Evolutionary conservation across 805 yeast genomes (phyloP).

Genomic region (Candida maris): DNA sequence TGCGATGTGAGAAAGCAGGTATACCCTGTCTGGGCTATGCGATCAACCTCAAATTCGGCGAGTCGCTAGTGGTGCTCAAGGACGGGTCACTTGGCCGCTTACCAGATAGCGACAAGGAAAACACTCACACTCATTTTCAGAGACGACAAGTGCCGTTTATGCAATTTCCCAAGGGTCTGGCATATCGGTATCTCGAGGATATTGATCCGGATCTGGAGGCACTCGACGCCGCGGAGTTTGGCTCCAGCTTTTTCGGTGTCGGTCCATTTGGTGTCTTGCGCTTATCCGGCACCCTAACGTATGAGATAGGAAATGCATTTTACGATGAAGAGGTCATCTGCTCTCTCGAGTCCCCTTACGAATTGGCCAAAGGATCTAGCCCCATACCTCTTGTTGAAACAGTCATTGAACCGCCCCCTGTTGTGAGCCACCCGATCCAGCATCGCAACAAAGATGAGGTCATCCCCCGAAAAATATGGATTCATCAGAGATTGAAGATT

Average conservation of each 20-base stretch:
- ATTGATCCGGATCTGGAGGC: constrained; percentile 36
- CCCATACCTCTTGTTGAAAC: no score
- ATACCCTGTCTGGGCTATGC: constrained; percentile 48
- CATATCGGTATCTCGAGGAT: constrained; percentile 37
- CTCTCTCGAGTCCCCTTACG: no score
- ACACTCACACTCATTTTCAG: constrained; percentile 25
- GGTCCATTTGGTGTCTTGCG: constrained; percentile 32
- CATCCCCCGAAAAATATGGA: constrained; percentile 31
- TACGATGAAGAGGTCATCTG: no score
- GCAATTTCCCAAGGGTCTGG: constrained; percentile 34
- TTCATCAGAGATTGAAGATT: constrained; percentile 30
- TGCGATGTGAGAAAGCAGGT: constrained; percentile 43
- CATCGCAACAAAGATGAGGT: constrained; percentile 16
- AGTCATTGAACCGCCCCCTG: no score
- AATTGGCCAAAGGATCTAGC: no score
- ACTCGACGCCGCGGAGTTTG: constrained; percentile 10
- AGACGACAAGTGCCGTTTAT: constrained; percentile 45
- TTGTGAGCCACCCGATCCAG: no score
- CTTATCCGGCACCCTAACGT: no score
- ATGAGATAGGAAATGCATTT: no score
- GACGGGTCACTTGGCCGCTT: constrained; percentile 21
- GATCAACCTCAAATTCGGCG: constrained; percentile 45
- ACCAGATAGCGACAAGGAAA: neutral
- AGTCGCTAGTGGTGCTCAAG: constrained; percentile 33
- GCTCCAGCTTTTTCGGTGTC: constrained; percentile 26